Evolutionary conservation across 345 rosid genomes (phyloP).

Genomic region (Syzygium aqueum): DNA sequence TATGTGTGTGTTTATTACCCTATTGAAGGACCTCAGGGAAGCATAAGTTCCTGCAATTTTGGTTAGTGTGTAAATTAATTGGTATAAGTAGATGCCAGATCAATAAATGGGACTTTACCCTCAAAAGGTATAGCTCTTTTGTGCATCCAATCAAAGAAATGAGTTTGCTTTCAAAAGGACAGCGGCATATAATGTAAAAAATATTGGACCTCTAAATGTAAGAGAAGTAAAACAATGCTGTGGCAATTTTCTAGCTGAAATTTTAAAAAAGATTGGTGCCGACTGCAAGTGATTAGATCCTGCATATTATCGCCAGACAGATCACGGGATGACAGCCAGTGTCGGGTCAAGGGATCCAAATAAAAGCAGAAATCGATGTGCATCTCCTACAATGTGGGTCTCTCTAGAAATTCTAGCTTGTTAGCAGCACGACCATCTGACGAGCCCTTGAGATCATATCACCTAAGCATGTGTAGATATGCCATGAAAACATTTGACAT

Average conservation of each 20-base stretch:
- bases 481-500: conserved; percentile 24
- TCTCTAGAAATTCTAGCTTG: conserved; percentile 26
- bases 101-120: neutral
- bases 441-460: conserved; percentile 57
- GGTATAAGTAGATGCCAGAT: neutral
- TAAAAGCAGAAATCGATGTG: conserved; percentile 48
- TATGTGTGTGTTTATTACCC: no score
- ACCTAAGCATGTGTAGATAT: conserved; percentile 20
- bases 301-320: neutral
- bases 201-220: neutral
- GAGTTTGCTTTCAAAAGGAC: neutral
- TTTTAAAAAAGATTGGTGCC: neutral
- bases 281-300: neutral
- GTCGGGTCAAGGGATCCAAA: conserved; percentile 27
- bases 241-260: neutral
- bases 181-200: neutral
- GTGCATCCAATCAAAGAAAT: neutral
- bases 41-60: conserved; percentile 17
- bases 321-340: conserved; percentile 33
- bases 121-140: neutral
- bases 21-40: neutral
- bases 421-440: conserved; percentile 31
- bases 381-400: conserved; percentile 29
- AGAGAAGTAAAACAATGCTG: neutral
- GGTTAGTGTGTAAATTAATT: neutral